These are phyloP conservation scores for Aphanocladium album DNA, from an alignment of 2,329 filamentous ascomycete species.

Conservation along the genomic window DNA sequence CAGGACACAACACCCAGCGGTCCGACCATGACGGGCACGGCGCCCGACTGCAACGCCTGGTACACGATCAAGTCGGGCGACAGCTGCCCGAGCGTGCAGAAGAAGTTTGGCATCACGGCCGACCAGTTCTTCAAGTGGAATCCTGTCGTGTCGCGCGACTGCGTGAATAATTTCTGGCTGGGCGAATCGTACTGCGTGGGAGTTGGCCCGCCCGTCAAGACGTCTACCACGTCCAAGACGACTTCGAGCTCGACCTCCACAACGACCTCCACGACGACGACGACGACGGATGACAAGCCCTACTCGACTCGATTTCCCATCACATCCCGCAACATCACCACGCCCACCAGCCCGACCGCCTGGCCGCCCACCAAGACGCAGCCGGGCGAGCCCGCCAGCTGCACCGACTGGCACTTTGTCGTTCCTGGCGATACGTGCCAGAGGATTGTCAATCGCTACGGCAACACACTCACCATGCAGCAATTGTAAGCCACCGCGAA, in stretches of 20 bases:
- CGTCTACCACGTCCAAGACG: slow-evolving; percentile 10
- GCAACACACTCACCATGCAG: background rate
- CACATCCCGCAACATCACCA: slow-evolving; percentile 10
- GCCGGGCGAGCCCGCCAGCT: slow-evolving; percentile 17
- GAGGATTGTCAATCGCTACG: slow-evolving; percentile 4
- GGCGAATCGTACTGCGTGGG: slow-evolving; percentile 25
- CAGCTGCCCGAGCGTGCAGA: slow-evolving; percentile 16
- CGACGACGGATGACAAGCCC: slow-evolving; percentile 1
- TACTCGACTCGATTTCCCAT: slow-evolving; percentile 9
- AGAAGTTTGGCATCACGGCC: slow-evolving; percentile 20
- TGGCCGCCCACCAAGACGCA: slow-evolving; percentile 19
- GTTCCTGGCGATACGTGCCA: slow-evolving; percentile 11
- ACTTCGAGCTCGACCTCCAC: background rate
- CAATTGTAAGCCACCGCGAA: background rate
- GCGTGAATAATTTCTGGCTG: slow-evolving; percentile 21
- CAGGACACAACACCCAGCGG: background rate
- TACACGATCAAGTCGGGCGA: slow-evolving; percentile 18
- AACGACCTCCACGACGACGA: background rate
- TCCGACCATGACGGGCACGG: background rate
- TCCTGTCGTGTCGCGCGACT: slow-evolving; percentile 23
- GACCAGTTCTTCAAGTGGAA: slow-evolving; percentile 24
- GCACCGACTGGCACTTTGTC: slow-evolving; percentile 15
- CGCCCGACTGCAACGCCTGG: slow-evolving; percentile 17
- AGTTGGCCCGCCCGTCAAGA: slow-evolving; percentile 7
- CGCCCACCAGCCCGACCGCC: slow-evolving; percentile 6